Base-by-base conservation (phyloP, 2,329 filamentous ascomycete genomes). In the Clonostachys solani region DNA sequence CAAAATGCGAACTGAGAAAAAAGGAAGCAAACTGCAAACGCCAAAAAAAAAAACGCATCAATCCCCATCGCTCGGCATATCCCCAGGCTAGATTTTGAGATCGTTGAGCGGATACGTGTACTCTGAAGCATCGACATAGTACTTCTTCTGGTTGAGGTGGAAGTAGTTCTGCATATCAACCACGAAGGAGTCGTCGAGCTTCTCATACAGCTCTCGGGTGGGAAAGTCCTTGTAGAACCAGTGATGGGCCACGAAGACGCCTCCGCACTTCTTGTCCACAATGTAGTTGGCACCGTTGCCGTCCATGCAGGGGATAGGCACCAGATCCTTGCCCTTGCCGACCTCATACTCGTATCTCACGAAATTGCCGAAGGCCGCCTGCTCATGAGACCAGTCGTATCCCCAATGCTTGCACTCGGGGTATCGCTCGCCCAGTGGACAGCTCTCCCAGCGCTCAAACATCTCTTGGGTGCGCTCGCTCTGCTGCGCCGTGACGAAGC, bases 401-500 rank as follows among this genome's bases (percentile, higher is more conserved):
- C 44, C 51, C 58, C 58, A 60, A 46, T 50, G 50, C 2, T 44
- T 33, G 44, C 56, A 60, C 5, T 47, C 46, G 29, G 46, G n/a
- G 47, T 52, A 56, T 12, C 46, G 48, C 17, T 35, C 23, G 40
- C 47, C 55, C 19, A 47, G 49, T 16, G 54, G 52, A 47, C 55
- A 58, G 29, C 48, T 44, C 33, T 45, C 43, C 47, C 50, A 50
- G 15, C 34, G 47, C 17, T 48, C 38, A 23, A 53, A 40, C 16
- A 53, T 45, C 33, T 52, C 50, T 34, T 50, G 44, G 18, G 52
- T 52, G 13, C 50, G 47, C 19, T 47, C 33, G 50, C 47, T 49
- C 33, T 51, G 50, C 48, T 71, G 67, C 2, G 68, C 67, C 47
- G 73, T 65, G 47, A 73, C 58, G 49, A 72, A 72, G 6, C 70